Evolutionary conservation across 768 basidiomycete species (phyloP).

Genomic region (Kockovaella imperatae): DNA sequence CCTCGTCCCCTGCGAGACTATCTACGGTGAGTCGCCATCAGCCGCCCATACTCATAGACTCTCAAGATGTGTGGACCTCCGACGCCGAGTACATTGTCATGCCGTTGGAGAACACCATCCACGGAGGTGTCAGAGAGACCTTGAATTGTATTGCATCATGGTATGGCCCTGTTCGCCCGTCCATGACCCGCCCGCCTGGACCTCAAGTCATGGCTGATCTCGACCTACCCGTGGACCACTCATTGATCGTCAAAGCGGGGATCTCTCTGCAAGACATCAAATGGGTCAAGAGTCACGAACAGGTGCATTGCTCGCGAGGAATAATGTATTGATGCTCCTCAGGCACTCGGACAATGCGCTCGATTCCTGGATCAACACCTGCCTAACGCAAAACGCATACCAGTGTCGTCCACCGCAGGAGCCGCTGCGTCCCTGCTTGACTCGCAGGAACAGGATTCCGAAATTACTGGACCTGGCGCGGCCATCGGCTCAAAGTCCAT

Average conservation of each 20-base stretch:
- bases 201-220: conserved; percentile 19
- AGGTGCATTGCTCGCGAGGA: conserved; percentile 24
- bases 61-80: conserved; percentile 16
- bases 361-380: conserved; percentile 22
- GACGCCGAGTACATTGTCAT: conserved; percentile 29
- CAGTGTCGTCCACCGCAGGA: conserved; percentile 35
- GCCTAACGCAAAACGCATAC: conserved; percentile 18
- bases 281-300: conserved; percentile 42
- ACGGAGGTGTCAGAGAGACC: conserved; percentile 40
- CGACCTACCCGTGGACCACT: conserved; percentile 31
- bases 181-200: background rate
- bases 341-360: conserved; percentile 44
- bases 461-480: conserved; percentile 19
- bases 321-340: too few relatives aligned
- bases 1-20: conserved; percentile 24
- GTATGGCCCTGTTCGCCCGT: conserved; percentile 1
- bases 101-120: conserved; percentile 40
- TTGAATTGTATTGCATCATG: conserved; percentile 29
- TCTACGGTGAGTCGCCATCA: conserved; percentile 14
- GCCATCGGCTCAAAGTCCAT: conserved; percentile 37
- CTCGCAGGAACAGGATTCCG: background rate
- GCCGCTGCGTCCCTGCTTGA: conserved; percentile 29
- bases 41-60: background rate
- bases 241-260: conserved; percentile 28
- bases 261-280: conserved; percentile 24